phyloP scores from a whole-genome alignment of 306 rosid genomes.

The Vigna angularis region DNA sequence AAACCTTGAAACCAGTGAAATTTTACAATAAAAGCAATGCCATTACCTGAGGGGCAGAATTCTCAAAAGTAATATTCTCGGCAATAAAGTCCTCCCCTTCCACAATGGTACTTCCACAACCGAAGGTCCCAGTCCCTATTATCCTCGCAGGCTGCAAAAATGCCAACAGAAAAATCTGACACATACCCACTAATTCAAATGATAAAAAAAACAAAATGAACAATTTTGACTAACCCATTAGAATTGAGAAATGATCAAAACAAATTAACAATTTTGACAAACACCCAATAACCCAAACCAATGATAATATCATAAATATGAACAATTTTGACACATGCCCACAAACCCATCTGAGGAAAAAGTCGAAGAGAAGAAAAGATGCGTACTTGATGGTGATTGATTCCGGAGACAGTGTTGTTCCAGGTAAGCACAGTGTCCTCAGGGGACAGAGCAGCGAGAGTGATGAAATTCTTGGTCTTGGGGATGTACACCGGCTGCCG shows the following conservation, averaged over 20 bases:
- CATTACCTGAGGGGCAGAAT: constrained; percentile 86
- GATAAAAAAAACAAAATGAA: background rate
- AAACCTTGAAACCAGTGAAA: constrained; percentile 30
- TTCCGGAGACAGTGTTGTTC: constrained; percentile 79
- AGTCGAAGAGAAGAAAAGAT: background rate
- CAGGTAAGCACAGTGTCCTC: constrained; percentile 87
- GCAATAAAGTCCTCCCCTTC: constrained; percentile 99
- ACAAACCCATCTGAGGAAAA: constrained; percentile 1
- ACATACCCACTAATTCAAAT: constrained; percentile 33
- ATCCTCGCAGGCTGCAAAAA: constrained; percentile 68
- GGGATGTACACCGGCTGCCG: constrained; percentile 86
- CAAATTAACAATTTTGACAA: constrained; percentile 6
- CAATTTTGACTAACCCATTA: constrained; percentile 20
- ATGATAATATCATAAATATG: background rate
- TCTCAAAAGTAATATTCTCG: constrained; percentile 91
- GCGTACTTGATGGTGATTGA: constrained; percentile 86
- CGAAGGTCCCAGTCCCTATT: constrained; percentile 97
- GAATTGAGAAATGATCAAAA: constrained; percentile 3
- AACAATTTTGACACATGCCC: constrained; percentile 20
- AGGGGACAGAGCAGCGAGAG: constrained; percentile 74
- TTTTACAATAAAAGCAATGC: constrained; percentile 31
- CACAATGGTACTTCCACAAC: constrained; percentile 88
- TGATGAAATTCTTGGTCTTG: constrained; percentile 88
- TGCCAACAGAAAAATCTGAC: constrained; percentile 23
- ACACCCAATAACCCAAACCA: constrained; percentile 39